phyloP scores from a whole-genome alignment of 140 eudicot genomes.

The Ambrosia hybrid region DNA sequence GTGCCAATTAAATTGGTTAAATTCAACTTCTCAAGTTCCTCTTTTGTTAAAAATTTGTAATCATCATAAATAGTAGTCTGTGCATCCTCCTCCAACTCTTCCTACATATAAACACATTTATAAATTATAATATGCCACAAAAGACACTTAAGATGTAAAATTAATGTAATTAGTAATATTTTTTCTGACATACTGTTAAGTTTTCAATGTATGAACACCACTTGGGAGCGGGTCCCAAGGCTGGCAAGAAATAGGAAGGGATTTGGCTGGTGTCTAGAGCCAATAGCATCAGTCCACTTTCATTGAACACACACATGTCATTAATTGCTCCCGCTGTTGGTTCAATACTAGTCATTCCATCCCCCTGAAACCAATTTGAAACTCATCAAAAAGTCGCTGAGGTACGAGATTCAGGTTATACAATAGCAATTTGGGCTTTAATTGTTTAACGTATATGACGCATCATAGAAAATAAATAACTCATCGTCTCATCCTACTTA shows the following conservation, averaged over 20 bases:
- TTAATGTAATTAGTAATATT: not conserved
- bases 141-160: not conserved
- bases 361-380: constrained; percentile 64
- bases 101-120: constrained; percentile 48
- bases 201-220: constrained; percentile 92
- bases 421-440: not conserved
- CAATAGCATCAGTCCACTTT: constrained; percentile 79
- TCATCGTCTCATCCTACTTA: not conserved
- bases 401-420: not conserved
- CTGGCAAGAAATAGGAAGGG: constrained; percentile 88
- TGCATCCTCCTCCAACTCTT: constrained; percentile 89
- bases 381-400: not conserved
- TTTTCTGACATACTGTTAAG: constrained; percentile 60
- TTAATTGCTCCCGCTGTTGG: constrained; percentile 86
- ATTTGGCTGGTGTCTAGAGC: constrained; percentile 84
- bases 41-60: constrained; percentile 84
- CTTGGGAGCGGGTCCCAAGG: constrained; percentile 98
- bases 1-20: constrained; percentile 85
- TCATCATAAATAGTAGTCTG: constrained; percentile 88
- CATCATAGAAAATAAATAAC: not conserved
- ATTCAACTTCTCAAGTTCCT: constrained; percentile 75
- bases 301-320: constrained; percentile 71
- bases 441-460: not conserved
- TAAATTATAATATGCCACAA: constrained; percentile 7
- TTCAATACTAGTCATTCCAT: constrained; percentile 95